phyloP scores from a whole-genome alignment of 768 basidiomycete genomes.

The Lyophyllum decastes region DNA sequence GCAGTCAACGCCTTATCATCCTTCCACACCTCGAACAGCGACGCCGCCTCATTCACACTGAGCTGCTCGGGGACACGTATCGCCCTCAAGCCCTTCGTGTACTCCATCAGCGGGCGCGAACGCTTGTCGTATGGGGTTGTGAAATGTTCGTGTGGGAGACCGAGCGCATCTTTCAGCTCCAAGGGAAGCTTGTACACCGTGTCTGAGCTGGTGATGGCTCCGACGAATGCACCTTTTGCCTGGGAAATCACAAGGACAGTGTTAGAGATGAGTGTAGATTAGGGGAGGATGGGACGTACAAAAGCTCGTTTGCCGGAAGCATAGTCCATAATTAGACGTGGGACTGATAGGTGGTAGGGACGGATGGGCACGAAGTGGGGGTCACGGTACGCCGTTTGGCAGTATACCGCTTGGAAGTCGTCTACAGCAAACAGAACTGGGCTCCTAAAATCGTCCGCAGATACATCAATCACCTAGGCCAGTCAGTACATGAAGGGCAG shows the following conservation, averaged over 20 bases:
- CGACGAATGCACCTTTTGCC: conserved; percentile 72
- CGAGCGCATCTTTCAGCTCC: conserved; percentile 67
- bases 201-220: conserved; percentile 65
- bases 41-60: conserved; percentile 66
- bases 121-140: conserved; percentile 60
- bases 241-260: conserved; percentile 25
- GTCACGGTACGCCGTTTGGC: conserved; percentile 67
- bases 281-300: conserved; percentile 42
- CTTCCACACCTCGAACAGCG: conserved; percentile 78
- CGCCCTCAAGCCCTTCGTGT: conserved; percentile 48
- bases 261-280: neutral
- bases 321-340: conserved; percentile 76
- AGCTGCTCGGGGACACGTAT: conserved; percentile 50
- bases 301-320: conserved; percentile 70
- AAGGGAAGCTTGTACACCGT: conserved; percentile 57
- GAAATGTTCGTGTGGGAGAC: conserved; percentile 38
- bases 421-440: conserved; percentile 87
- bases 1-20: conserved; percentile 56
- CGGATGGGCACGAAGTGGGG: conserved; percentile 70
- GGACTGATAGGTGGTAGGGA: conserved; percentile 78
- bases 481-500: neutral
- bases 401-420: conserved; percentile 83
- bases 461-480: neutral
- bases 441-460: conserved; percentile 38
- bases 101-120: conserved; percentile 46